A percentile compares a stretch with the other conserved stretches of the same genome.
Conservation (phyloP, 2,329 filamentous ascomycete species). For the Aspergillus piperis region DNA sequence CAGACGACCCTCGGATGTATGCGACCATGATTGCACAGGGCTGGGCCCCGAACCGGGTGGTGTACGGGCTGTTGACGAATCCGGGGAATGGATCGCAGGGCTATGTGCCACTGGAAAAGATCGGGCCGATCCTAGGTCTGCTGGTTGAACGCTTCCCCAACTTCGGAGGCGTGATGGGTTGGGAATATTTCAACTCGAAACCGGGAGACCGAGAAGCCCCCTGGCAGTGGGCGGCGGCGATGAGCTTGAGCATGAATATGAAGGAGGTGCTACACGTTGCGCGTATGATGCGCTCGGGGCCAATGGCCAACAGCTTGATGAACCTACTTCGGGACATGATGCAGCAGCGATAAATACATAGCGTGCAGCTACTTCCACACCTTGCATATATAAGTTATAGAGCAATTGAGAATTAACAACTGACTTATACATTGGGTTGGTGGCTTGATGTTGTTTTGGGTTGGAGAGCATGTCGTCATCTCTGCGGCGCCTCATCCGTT, state of each 20-base stretch:
- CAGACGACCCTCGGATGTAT: conserved; percentile 51
- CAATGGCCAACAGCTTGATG: conserved; percentile 35
- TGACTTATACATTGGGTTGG: no score
- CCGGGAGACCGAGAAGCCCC: conserved; percentile 64
- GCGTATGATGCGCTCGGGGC: conserved; percentile 29
- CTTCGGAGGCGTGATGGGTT: conserved; percentile 90
- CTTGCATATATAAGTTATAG: no score
- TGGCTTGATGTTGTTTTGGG: not conserved
- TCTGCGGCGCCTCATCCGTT: not conserved
- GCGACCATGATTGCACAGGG: conserved; percentile 54
- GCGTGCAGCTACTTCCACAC: no score
- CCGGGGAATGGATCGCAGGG: conserved; percentile 68
- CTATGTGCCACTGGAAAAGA: conserved; percentile 61
- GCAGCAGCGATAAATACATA: conserved; percentile 21
- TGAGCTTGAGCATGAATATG: conserved; percentile 57
- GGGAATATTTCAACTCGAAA: conserved; percentile 88
- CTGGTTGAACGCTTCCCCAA: conserved; percentile 62
- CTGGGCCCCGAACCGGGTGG: conserved; percentile 72
- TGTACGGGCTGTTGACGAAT: conserved; percentile 79
- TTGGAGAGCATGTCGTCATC: conserved; percentile 4
- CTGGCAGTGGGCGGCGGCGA: conserved; percentile 75
- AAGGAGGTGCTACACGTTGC: conserved; percentile 40
- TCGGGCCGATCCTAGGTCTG: conserved; percentile 59
- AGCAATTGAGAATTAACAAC: no score
- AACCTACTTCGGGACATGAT: conserved; percentile 34